A percentile compares a stretch with the other conserved stretches of the same genome.
Conservation (phyloP, 352 stramenopile genomes). For the Phytophthora vignae region DNA sequence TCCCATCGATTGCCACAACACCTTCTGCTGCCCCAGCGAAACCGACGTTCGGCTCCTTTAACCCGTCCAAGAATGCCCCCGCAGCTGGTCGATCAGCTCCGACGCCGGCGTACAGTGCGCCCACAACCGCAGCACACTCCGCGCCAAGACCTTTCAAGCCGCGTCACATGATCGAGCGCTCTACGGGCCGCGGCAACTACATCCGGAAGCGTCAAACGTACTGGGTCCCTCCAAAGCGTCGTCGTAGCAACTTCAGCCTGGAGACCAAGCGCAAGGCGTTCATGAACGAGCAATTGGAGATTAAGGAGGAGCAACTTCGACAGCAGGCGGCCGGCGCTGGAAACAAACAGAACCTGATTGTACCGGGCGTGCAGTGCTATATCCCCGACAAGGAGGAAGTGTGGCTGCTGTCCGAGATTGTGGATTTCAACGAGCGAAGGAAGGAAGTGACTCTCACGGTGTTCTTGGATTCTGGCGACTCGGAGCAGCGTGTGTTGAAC, state of each 20-base stretch:
- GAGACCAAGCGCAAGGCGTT: slow-evolving; percentile 86
- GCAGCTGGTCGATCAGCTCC: slow-evolving; percentile 11
- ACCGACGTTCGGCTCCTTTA: slow-evolving; percentile 45
- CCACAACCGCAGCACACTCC: not conserved
- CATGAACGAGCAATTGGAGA: slow-evolving; percentile 81
- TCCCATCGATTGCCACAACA: slow-evolving; percentile 27
- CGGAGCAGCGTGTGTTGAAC: slow-evolving; percentile 77
- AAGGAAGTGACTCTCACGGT: slow-evolving; percentile 86
- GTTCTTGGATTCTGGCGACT: slow-evolving; percentile 68
- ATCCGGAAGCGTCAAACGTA: slow-evolving; percentile 85
- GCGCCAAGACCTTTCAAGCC: slow-evolving; percentile 44
- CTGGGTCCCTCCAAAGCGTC: slow-evolving; percentile 48
- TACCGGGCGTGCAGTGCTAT: slow-evolving; percentile 90
- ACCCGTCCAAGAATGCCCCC: slow-evolving; percentile 30
- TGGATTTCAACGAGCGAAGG: slow-evolving; percentile 84
- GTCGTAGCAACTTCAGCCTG: slow-evolving; percentile 74
- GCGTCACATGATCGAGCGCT: slow-evolving; percentile 62
- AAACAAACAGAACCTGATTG: slow-evolving; percentile 88
- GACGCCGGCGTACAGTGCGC: slow-evolving; percentile 26
- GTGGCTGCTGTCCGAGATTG: slow-evolving; percentile 84
- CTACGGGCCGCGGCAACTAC: slow-evolving; percentile 72
- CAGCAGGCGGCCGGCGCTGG: slow-evolving; percentile 64
- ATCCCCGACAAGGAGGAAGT: slow-evolving; percentile 89
- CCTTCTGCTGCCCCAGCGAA: slow-evolving; percentile 24
- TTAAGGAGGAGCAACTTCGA: slow-evolving; percentile 85